Evolutionary conservation across 208 protist species (phyloP), one percentile per base, ranked within the genome.

Genomic region (Endotrypanum monterogeii): DNA sequence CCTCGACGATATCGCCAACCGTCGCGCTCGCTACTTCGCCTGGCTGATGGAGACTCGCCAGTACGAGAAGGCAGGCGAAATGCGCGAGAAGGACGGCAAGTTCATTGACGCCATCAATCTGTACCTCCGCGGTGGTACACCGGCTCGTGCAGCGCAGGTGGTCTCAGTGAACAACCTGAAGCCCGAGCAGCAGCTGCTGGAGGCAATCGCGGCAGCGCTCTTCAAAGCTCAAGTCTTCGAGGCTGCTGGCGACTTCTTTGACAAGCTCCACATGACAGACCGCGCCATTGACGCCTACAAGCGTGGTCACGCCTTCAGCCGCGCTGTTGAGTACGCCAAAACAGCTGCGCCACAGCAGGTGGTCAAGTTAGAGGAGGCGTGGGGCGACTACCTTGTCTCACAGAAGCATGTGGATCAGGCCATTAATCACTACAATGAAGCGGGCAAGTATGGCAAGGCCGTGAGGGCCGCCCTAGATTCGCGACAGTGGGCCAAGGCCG

Each of bases 391-490:
- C 75, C 92, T 99, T n/a, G 96, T 99, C 7, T 84, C 75, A n/a
- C 93, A 98, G 77, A 92, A 96, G 84, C 95, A 99, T 69, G 83
- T 98, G 1, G 98, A 99, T 77, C 89, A 97, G 70, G 98, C 98
- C 18, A 98, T 99, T 76, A 98, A 98, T 80, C 98, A 99, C 90
- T 99, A 97, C 89, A 97, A 98, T 74, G 98, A 99, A 88, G 94
- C 98, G 0, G 91, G 93, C 60, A 85, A 96, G 79, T 95, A 97
- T 73, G 77, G 80, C 75, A 98, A 99, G 91, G 98, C 98, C 16
- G 95, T 99, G 74, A 95, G 98, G 80, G 95, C 96, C 23, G 98
- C 98, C 41, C 95, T 99, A 44, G 86, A 94, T 69, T 98, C 97
- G 16, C 86, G 96, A 14, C 98, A 99, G 83, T 99, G 94, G 97